These are phyloP conservation scores for Trichophyton mentagrophytes DNA, from an alignment of 2,329 filamentous ascomycete genomes.

Conservation along the genomic window DNA sequence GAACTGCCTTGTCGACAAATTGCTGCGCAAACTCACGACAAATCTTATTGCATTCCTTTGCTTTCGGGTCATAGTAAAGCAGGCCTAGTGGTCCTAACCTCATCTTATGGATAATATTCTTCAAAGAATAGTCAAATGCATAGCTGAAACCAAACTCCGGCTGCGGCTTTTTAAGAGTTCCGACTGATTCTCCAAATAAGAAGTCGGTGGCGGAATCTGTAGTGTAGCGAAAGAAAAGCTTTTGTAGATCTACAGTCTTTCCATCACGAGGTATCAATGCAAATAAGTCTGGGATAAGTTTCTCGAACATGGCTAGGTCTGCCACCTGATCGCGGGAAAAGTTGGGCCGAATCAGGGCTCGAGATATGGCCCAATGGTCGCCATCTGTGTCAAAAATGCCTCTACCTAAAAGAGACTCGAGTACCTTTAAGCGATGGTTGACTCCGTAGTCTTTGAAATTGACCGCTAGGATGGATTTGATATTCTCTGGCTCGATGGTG, in stretches of 20 bases:
- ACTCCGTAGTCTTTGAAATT: constrained; percentile 40
- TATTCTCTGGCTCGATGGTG: constrained; percentile 30
- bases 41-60: constrained; percentile 12
- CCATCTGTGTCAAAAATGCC: neutral
- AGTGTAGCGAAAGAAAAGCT: constrained; percentile 52
- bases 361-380: neutral
- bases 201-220: constrained; percentile 71
- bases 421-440: constrained; percentile 20
- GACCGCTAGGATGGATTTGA: constrained; percentile 42
- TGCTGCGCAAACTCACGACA: constrained; percentile 11
- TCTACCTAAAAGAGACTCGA: neutral
- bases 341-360: neutral
- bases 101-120: constrained; percentile 18
- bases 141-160: constrained; percentile 6
- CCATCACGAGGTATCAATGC: neutral
- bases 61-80: constrained; percentile 13
- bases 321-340: neutral
- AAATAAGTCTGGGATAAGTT: neutral
- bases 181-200: constrained; percentile 57
- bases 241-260: constrained; percentile 42
- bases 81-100: constrained; percentile 6
- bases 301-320: neutral
- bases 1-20: constrained; percentile 12
- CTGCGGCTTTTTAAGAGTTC: constrained; percentile 34
- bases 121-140: constrained; percentile 35